Base-by-base conservation (phyloP, 352 stramenopile genomes). In the Saprolegnia parasitica region DNA sequence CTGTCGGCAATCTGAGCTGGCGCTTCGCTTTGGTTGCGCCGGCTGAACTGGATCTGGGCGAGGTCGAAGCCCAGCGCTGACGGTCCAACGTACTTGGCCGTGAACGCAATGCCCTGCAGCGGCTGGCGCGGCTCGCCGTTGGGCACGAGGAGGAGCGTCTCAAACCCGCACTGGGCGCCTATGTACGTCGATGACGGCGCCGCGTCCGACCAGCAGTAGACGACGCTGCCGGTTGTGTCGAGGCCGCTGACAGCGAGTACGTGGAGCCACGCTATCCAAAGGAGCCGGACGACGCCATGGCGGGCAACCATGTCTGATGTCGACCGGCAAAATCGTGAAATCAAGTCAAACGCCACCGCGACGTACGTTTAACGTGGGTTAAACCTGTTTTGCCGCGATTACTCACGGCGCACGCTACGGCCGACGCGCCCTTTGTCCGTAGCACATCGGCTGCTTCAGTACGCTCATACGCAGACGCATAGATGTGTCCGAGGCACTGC, bases 161-260 rank as follows among this genome's bases (percentile, higher is more conserved):
- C 52, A 60, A 60, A 60, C 3, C 52, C 52, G 35, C 52, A 60
- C 3, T 15, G 1, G 35, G 24, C 52, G 35, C 52, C 52, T 16
- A 4, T 1, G 35, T 26, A 60, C 52, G 9, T 26, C 24, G 52
- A 13, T 1, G 52, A 15, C 11, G 24, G 24, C 16, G 52, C 35
- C 16, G 52, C 52, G 11, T 60, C 52, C 11, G 52, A 4, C 52
- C 52, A 60, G 35, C 52, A 60, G 35, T 60, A 60, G 35, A 60
- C 52, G 10, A 24, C n/a, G 24, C 11, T 4, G 35, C 52, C 52
- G 3, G 52, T 60, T 1, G 52, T 60, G 52, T 60, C 52, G 13
- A 60, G 52, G 20, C 24, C 52, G 8, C 4, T 9, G 35, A 10
- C 24, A 9, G 13, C n/a, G 24, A 18, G 11, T 18, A 60, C 52